phyloP scores from a whole-genome alignment of 2,329 filamentous ascomycete species.

The Hypoxylon sp. region DNA sequence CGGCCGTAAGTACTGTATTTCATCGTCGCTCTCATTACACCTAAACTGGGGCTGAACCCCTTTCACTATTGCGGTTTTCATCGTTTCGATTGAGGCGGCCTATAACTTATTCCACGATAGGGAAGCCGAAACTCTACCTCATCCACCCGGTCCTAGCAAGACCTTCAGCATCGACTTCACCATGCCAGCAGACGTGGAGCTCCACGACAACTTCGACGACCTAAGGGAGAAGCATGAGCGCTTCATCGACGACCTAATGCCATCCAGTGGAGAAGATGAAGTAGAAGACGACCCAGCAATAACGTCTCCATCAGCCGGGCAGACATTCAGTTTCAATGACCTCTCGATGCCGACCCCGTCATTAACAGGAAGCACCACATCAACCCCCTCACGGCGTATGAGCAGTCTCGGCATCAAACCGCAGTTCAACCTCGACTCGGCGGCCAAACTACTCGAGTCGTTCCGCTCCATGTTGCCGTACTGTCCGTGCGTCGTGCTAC shows the following conservation, averaged over 20 bases:
- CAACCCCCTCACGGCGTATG: conserved; percentile 54
- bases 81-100: conserved; percentile 18
- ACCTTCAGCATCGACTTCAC: conserved; percentile 69
- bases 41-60: not conserved
- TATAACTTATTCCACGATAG: conserved; percentile 16
- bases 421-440: conserved; percentile 70
- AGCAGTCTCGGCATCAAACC: conserved; percentile 63
- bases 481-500: conserved; percentile 63
- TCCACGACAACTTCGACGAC: conserved; percentile 58
- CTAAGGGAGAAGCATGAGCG: conserved; percentile 62
- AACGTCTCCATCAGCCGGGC: conserved; percentile 22
- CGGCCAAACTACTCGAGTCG: conserved; percentile 60
- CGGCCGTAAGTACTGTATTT: conserved; percentile 57
- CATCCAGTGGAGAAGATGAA: conserved; percentile 48
- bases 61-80: not conserved
- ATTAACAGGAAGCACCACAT: conserved; percentile 50
- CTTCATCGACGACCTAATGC: conserved; percentile 60
- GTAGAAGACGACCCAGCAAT: conserved; percentile 41
- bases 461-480: conserved; percentile 60
- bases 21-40: not conserved
- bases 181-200: conserved; percentile 59
- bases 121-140: conserved; percentile 50
- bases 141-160: conserved; percentile 61
- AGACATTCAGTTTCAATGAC: conserved; percentile 50
- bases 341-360: conserved; percentile 49